Evolutionary conservation across 2,329 filamentous ascomycete species (phyloP).

Genomic region (Colletotrichum horii): DNA sequence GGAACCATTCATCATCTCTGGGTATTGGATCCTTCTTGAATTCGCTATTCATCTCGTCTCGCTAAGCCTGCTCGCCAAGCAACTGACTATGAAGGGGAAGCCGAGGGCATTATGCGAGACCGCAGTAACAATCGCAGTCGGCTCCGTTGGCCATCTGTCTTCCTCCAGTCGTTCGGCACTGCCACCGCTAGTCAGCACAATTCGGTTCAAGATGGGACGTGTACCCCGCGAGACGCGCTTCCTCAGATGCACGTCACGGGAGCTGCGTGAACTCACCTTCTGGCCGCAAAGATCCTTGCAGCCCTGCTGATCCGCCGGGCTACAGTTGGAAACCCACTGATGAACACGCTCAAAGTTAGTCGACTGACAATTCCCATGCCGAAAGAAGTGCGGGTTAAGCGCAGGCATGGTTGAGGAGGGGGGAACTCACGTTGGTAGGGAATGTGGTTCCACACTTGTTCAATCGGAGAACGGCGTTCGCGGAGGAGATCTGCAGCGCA

Average conservation of each 20-base stretch:
- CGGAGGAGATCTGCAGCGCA: not conserved
- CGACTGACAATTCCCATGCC: rapidly evolving
- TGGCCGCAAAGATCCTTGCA: not conserved
- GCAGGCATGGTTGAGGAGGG: not conserved
- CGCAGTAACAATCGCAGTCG: not conserved
- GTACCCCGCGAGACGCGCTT: not conserved
- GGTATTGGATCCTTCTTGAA: not conserved
- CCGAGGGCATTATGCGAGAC: not conserved
- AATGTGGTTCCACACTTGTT: not conserved
- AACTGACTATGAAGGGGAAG: not conserved
- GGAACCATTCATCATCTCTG: not conserved
- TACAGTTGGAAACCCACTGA: not conserved
- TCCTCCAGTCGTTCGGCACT: not conserved
- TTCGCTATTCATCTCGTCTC: not conserved
- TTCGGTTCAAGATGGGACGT: not conserved
- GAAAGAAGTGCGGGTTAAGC: rapidly evolving
- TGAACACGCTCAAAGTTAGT: not conserved
- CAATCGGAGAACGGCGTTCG: not conserved
- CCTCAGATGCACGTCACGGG: not conserved
- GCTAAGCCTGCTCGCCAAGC: rapidly evolving
- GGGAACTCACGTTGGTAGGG: not conserved
- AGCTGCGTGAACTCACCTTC: not conserved
- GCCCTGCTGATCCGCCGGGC: not conserved
- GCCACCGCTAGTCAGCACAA: not conserved
- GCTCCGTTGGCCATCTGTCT: not conserved